phyloP scores from a whole-genome alignment of 371 early-diverging fungal species.

The Coemansia sp. region DNA sequence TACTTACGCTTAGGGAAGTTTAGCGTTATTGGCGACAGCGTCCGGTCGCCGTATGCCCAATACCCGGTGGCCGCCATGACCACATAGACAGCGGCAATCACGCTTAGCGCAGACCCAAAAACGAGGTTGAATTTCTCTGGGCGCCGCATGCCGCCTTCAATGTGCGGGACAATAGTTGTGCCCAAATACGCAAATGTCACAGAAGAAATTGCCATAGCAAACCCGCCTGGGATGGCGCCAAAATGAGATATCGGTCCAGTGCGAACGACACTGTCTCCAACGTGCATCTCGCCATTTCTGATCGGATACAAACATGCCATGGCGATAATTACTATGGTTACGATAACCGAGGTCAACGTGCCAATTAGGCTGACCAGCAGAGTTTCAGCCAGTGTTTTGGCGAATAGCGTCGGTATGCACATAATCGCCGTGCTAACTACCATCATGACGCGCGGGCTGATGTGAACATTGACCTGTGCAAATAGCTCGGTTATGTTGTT shows the following conservation, averaged over 20 bases:
- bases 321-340: constrained; percentile 55
- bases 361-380: constrained; percentile 58
- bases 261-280: constrained; percentile 8
- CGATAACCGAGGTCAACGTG: constrained; percentile 52
- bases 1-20: constrained; percentile 66
- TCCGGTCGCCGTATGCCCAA: constrained; percentile 69
- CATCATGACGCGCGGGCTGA: constrained; percentile 55
- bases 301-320: constrained; percentile 53
- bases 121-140: constrained; percentile 75
- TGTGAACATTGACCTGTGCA: constrained; percentile 41
- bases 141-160: constrained; percentile 76
- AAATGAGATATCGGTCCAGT: constrained; percentile 15
- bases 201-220: constrained; percentile 43
- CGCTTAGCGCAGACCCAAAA: constrained; percentile 61
- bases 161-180: constrained; percentile 67
- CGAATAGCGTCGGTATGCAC: constrained; percentile 68
- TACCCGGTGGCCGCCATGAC: constrained; percentile 77
- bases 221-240: constrained; percentile 32
- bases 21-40: constrained; percentile 70
- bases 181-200: constrained; percentile 49
- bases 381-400: constrained; percentile 74
- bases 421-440: constrained; percentile 63
- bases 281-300: constrained; percentile 14
- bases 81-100: constrained; percentile 73
- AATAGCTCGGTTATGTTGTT: constrained; percentile 58